phyloP scores from a whole-genome alignment of 2,329 filamentous ascomycete species.

The Colletotrichum brevisporum region DNA sequence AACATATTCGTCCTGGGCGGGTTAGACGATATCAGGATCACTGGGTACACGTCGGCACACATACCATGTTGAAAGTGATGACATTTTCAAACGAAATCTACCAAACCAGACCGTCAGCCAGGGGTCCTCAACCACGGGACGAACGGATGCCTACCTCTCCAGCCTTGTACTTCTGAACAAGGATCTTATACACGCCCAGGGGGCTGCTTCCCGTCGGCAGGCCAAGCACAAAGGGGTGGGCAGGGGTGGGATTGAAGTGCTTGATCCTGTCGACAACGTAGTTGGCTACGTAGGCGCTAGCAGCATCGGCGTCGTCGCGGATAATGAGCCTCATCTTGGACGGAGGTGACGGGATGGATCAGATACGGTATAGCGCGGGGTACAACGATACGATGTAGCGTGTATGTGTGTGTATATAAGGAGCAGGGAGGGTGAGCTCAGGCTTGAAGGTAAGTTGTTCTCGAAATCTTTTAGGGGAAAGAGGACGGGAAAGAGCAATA shows the following conservation, averaged over 20 bases:
- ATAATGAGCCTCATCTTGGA: conserved; percentile 84
- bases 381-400: conserved; percentile 18
- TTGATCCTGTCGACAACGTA: conserved; percentile 89
- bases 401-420: neutral
- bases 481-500: conserved; percentile 7
- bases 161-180: conserved; percentile 79
- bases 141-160: conserved; percentile 63
- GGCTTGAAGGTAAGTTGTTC: conserved; percentile 10
- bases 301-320: conserved; percentile 77
- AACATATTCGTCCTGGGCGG: conserved; percentile 83
- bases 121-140: neutral
- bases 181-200: conserved; percentile 80
- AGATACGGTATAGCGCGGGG: conserved; percentile 42
- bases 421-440: neutral
- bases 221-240: conserved; percentile 85
- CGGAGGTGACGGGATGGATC: conserved; percentile 13
- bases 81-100: conserved; percentile 89
- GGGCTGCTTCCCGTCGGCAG: conserved; percentile 88
- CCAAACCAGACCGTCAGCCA: conserved; percentile 39
- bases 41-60: conserved; percentile 37
- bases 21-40: conserved; percentile 35
- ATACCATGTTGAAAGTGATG: conserved; percentile 91
- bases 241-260: conserved; percentile 78
- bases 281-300: conserved; percentile 83
- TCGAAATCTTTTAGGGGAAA: neutral